Evolutionary conservation across 2,329 filamentous ascomycete species (phyloP), one percentile per base, ranked within the genome.

Genomic region (Ophiostoma himal-ulmi): DNA sequence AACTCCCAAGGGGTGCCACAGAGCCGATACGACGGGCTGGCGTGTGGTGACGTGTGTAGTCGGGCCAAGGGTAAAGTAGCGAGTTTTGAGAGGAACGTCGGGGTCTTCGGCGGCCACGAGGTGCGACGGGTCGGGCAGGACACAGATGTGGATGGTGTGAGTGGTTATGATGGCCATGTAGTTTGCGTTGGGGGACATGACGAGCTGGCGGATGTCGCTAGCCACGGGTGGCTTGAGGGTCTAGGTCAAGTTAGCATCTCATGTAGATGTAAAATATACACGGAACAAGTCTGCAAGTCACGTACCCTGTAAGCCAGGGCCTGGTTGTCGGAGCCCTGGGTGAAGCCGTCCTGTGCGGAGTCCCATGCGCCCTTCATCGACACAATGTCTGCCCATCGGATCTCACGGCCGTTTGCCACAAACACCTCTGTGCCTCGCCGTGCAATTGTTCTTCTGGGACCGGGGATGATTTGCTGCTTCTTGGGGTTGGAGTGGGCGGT

Each of bases 1-100:
- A 13, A 94, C 89, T 1, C 94, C 94, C 0, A 98, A 83, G 0
- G 95, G 95, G 80, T 99, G 95, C 94, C 95, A 99, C 71, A 97
- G 76, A 4, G 90, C 91, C 1, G 93, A 92, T 30, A 89, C 89
- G 70, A 99, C 84, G 1, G 92, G 88, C 8, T 93, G 88, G 74
- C 93, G 90, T 66, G 94, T 92, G 68, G 94, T 90, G 67, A 97
- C 93, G 79, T 98, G 94, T 3, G 91, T 93, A 2, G 93, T 96
- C 39, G 94, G 93, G 1, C 94, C 94, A n/a, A 98, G 84, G 26
- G 94, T 94, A 81, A 92, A 96, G 69, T 92, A 92, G 79, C 92
- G 96, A 39, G 94, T 84, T 76, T 91, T 92, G 76, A 97, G 84
- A 5, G 89, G 87, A 8, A 86, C 84, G 66, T 80, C 83, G 11